Percentiles rank a stretch among this genome's conserved stretches.
phyloP scores from a whole-genome alignment of 345 rosid genomes.

The Lumnitzera racemosa region DNA sequence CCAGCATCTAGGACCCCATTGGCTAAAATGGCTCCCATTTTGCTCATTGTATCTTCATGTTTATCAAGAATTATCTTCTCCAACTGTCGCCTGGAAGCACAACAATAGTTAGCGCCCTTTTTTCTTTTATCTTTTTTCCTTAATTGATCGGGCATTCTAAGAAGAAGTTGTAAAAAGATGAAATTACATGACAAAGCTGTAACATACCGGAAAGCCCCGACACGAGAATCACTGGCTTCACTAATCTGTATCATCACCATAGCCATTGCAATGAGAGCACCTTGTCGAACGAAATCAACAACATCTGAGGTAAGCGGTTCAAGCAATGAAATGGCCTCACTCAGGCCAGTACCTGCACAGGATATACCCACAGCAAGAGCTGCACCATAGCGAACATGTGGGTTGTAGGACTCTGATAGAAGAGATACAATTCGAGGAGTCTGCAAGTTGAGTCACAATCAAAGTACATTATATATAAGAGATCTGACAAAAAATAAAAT shows the following conservation, averaged over 20 bases:
- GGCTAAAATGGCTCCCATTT: conserved; percentile 99
- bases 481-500: not conserved
- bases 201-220: conserved; percentile 81
- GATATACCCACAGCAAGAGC: conserved; percentile 99
- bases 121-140: not conserved
- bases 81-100: conserved; percentile 61
- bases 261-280: conserved; percentile 99
- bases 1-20: conserved; percentile 99
- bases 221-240: conserved; percentile 97
- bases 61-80: conserved; percentile 94
- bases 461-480: not conserved
- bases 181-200: not conserved
- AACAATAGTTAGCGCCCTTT: not conserved
- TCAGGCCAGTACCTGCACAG: conserved; percentile 98
- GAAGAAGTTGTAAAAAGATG: not conserved
- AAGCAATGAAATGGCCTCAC: conserved; percentile 96
- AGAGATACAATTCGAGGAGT: conserved; percentile 95
- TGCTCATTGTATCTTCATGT: conserved; percentile 99
- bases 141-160: not conserved
- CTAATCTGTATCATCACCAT: conserved; percentile 98
- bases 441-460: conserved; percentile 28
- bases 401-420: conserved; percentile 95
- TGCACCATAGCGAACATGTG: conserved; percentile 99
- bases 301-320: conserved; percentile 98
- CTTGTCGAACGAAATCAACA: conserved; percentile 99